These are phyloP conservation scores for Eremomyces bilateralis DNA, from an alignment of 495 filamentous ascomycete genomes.

Conservation along the genomic window DNA sequence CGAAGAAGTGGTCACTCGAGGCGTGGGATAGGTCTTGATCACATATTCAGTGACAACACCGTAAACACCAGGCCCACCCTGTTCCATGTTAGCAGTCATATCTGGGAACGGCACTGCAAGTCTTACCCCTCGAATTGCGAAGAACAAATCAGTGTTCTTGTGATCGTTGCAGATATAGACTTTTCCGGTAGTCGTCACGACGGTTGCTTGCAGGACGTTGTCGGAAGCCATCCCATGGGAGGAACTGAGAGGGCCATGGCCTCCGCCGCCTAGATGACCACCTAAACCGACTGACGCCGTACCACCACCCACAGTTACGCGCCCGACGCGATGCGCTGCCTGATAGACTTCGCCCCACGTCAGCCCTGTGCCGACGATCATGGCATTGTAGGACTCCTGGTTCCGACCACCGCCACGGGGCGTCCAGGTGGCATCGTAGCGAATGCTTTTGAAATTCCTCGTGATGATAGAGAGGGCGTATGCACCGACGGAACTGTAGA, in stretches of 20 bases:
- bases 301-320: background rate
- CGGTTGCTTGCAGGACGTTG: background rate
- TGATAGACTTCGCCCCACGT: background rate
- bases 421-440: background rate
- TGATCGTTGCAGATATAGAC: background rate
- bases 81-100: background rate
- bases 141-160: background rate
- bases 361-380: background rate
- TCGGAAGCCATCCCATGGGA: background rate
- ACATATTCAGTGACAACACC: conserved; percentile 1
- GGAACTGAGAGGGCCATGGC: background rate
- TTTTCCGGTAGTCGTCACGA: background rate
- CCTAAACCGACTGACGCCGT: background rate
- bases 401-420: no score
- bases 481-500: background rate
- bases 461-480: background rate
- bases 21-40: background rate
- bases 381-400: background rate
- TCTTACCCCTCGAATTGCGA: background rate
- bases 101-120: background rate
- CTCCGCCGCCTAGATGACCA: background rate
- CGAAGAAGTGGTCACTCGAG: background rate
- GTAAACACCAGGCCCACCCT: background rate
- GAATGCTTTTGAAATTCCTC: background rate
- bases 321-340: background rate